Base-by-base conservation (phyloP, 352 stramenopile genomes). In the Globisporangium orthogonon region DNA sequence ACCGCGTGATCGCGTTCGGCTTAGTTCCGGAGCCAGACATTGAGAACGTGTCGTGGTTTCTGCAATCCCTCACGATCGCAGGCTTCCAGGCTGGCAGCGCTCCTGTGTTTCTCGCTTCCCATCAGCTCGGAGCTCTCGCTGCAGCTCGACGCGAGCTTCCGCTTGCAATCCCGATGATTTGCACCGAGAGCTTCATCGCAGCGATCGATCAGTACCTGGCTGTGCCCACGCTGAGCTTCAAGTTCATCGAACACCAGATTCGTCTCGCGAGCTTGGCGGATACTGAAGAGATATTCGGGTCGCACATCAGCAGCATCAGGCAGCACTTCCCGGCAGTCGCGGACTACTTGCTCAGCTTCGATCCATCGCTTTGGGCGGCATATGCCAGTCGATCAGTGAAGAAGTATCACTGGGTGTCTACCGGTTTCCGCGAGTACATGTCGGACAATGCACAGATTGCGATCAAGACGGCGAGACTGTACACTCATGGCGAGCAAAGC, bases 31-130 rank as follows among this genome's bases (percentile, higher is more conserved):
- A 69, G 40, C 79, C 69, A 14, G 76, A 87, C 29, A 73, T 82
- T 50, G 80, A 89, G 33, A 73, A 89, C 53, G 74, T 90, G 63
- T 75, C 78, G 60, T 93, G 83, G 83, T 93, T 93, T 59, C 52
- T 93, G 5, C 55, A 56, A 29, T 61, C 84, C 52, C 65, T 74
- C 15, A 85, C 83, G 58, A 70, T 63, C 39, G 72, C 71, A 6
- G 83, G 75, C 33, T 67, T 73, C 48, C 66, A 60, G 6, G 74
- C 89, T 44, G 70, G 86, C 51, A 70, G 63, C 28, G 74, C 61
- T 7, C 78, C 80, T 0, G 68, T 91, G 0, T 83, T 88, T 45
- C 83, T 78, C 56, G 71, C 73, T 6, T 71, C 86, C 54, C 78
- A 71, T 43, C 70, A 89, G 47, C 77, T 83, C 18, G 75, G 76